Conservation (phyloP, 768 basidiomycete species). For the Lyophyllum shimeji region DNA sequence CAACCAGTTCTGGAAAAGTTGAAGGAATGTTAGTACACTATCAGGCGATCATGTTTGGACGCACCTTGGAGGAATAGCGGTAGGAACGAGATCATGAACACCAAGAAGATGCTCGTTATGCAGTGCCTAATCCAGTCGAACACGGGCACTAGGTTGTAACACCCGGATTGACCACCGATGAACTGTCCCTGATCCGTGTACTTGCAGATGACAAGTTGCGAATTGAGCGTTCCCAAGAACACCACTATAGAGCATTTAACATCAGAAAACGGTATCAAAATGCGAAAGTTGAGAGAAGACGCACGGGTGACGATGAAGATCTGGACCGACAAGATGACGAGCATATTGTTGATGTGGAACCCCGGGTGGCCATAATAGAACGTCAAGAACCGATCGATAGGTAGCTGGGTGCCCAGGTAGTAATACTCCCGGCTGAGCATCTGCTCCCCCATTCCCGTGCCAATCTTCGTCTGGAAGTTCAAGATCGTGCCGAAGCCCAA, state of each 20-base stretch:
- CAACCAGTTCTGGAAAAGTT: slow-evolving; percentile 74
- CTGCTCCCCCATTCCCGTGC: slow-evolving; percentile 99
- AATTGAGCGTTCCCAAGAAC: slow-evolving; percentile 91
- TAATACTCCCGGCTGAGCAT: slow-evolving; percentile 99
- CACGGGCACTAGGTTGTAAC: slow-evolving; percentile 92
- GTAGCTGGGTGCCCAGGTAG: slow-evolving; percentile 96
- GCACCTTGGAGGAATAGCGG: slow-evolving; percentile 93
- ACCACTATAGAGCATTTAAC: slow-evolving; percentile 60
- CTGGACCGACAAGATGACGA: slow-evolving; percentile 96
- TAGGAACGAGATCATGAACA: slow-evolving; percentile 96
- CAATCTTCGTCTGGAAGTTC: slow-evolving; percentile 99
- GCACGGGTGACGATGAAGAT: slow-evolving; percentile 88
- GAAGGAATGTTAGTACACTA: slow-evolving; percentile 7
- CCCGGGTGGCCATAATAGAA: slow-evolving; percentile 99
- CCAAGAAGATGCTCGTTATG: slow-evolving; percentile 97
- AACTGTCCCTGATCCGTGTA: slow-evolving; percentile 74
- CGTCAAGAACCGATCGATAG: slow-evolving; percentile 97
- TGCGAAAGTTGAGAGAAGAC: slow-evolving; percentile 31
- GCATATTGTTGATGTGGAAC: slow-evolving; percentile 99
- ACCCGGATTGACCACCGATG: slow-evolving; percentile 78
- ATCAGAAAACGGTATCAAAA: slow-evolving; percentile 3
- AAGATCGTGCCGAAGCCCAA: slow-evolving; percentile 98
- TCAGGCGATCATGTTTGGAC: slow-evolving; percentile 12
- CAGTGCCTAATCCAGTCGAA: slow-evolving; percentile 95
- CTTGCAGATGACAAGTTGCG: slow-evolving; percentile 74